Evolutionary conservation across 179 eudicot genomes (phyloP), one percentile per base, ranked within the genome.

Genomic region (Dionaea muscipula): DNA sequence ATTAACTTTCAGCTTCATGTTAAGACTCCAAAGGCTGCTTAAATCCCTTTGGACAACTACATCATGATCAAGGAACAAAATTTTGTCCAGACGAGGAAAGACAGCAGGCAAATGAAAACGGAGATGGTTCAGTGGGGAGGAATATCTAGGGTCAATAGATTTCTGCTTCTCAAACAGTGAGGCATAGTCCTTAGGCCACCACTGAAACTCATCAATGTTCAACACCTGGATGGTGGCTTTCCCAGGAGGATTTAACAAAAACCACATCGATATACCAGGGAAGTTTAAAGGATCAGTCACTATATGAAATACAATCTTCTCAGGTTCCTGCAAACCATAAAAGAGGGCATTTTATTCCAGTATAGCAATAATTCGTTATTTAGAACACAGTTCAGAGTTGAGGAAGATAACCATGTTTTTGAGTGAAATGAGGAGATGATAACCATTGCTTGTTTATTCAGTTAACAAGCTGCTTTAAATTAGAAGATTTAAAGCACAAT

Each of bases 261-360:
- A 93, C 99, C 99, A 93, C 95, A 88, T 82, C 19, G 93, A 82
- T 63, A 93, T 72, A 37, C 89, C 83, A 21, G 88, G 94, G 49
- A 78, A 75, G 68, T 85, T 84, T 26, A 93, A 78, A 64, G 93
- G 74, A 76, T 93, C 86, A 31, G 96, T 84, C 55, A 93, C 86
- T 21, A 93, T 72, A 68, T 93, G 99, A 65, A 93, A 77, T 55
- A 77, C 94, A 18, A 82, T 56, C 61, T 71, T 84, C 83, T 81
- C 86, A 20, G 94, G 93, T 20, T 43, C 27, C 61, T 46, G 54
- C 22, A 59, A 46, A 2, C 20, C 54, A 21, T 7, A 19, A 31
- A 47, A 49, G 16, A 24, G 18, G 14, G 18, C 17, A 24, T 10
- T 49, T 22, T 13, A 47, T 47, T 47, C 11, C 53, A 25, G 12